phyloP scores from a whole-genome alignment of 495 filamentous ascomycete species.

The Cercophora sp. region DNA sequence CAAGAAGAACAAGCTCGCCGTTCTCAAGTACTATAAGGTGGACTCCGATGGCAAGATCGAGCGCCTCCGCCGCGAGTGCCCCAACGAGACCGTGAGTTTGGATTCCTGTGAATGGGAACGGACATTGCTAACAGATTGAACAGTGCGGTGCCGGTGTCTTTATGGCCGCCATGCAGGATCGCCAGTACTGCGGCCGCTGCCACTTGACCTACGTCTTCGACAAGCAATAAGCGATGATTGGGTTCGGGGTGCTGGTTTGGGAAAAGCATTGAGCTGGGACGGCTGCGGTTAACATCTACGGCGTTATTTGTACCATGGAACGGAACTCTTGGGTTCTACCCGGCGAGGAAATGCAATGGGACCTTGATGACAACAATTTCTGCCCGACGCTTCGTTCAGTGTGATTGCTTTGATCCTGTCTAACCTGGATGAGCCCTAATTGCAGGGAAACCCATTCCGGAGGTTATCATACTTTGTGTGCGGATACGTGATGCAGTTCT shows the following conservation, averaged over 20 bases:
- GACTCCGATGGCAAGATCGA: constrained; percentile 99
- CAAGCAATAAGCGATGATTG: constrained; percentile 43
- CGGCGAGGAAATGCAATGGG: constrained; percentile 36
- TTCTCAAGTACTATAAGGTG: constrained; percentile 99
- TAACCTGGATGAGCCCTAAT: too few species aligned
- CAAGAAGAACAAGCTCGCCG: constrained; percentile 98
- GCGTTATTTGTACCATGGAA: constrained; percentile 40
- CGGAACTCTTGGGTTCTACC: constrained; percentile 27
- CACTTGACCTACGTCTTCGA: constrained; percentile 99
- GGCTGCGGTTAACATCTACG: constrained; percentile 20
- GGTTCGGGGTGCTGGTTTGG: constrained; percentile 17
- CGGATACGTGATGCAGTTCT: constrained; percentile 69
- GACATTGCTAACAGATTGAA: constrained; percentile 24
- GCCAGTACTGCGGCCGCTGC: constrained; percentile 99
- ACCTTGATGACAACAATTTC: constrained; percentile 10
- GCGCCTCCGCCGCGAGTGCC: constrained; percentile 97
- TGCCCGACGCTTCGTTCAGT: too few species aligned
- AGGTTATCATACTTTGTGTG: constrained; percentile 80
- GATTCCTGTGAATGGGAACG: background rate
- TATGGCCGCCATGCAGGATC: constrained; percentile 99
- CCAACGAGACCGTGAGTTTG: constrained; percentile 74
- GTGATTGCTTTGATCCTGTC: background rate
- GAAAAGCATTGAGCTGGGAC: constrained; percentile 29
- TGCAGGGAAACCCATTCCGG: constrained; percentile 51
- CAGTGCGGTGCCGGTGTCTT: constrained; percentile 99